Evolutionary conservation across 140 eudicot genomes (phyloP).

Genomic region (Senecio squalidus): DNA sequence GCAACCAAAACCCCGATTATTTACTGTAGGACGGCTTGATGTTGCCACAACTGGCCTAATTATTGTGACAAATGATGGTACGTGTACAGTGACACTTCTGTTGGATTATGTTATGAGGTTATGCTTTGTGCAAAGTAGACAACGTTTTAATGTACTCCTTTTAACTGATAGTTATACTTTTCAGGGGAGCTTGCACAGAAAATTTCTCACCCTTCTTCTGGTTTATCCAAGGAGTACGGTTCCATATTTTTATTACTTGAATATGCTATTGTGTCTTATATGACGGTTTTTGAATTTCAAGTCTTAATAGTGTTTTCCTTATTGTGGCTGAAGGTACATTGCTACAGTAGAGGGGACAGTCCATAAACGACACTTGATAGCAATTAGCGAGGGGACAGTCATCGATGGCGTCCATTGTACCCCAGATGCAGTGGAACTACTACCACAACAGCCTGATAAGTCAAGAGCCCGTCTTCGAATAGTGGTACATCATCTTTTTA

Average conservation of each 20-base stretch:
- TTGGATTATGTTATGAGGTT: neutral
- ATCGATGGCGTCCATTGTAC: constrained; percentile 77
- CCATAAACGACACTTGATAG: constrained; percentile 59
- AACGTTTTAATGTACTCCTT: neutral
- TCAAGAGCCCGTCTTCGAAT: constrained; percentile 70
- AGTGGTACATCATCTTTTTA: constrained; percentile 42
- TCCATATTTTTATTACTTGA: neutral
- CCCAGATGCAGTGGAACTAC: constrained; percentile 75
- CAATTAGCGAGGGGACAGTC: constrained; percentile 62
- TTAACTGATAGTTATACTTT: constrained; percentile 5
- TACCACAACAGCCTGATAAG: constrained; percentile 74
- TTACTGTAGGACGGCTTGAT: constrained; percentile 94
- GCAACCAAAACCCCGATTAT: constrained; percentile 70
- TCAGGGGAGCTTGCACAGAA: constrained; percentile 87
- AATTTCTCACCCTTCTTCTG: constrained; percentile 88
- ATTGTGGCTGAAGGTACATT: constrained; percentile 54
- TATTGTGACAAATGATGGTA: constrained; percentile 94
- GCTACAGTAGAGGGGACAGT: constrained; percentile 75
- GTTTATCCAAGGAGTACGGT: constrained; percentile 88
- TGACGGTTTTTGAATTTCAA: neutral
- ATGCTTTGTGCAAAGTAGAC: neutral
- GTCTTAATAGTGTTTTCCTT: neutral
- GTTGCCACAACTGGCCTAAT: constrained; percentile 88
- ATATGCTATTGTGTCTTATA: neutral
- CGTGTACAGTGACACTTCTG: neutral